phyloP scores from a whole-genome alignment of 805 yeast species.

The Suhomyces sp. region DNA sequence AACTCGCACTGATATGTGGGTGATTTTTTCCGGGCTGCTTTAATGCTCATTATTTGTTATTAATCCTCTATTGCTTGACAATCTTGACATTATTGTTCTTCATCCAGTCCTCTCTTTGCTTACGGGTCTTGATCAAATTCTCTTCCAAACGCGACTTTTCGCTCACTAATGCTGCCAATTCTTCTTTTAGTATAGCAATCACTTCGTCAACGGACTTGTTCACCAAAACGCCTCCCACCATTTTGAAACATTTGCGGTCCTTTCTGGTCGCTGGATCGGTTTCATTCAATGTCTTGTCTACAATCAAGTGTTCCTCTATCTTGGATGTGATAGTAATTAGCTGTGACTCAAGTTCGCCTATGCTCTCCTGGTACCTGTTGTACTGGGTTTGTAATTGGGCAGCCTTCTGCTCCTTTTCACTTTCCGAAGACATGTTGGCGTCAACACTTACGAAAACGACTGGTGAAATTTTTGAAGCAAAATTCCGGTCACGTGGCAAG shows the following conservation, averaged over 20 bases:
- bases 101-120: constrained; percentile 41
- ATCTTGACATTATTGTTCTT: constrained; percentile 41
- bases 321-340: constrained; percentile 34
- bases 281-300: constrained; percentile 38
- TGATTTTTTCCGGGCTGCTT: too few species aligned
- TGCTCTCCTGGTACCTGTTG: constrained; percentile 37
- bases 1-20: too few species aligned
- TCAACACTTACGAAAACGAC: neutral
- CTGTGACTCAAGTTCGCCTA: constrained; percentile 38
- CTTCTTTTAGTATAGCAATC: constrained; percentile 55
- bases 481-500: neutral
- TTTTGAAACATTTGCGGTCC: constrained; percentile 79
- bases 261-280: constrained; percentile 32
- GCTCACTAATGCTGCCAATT: constrained; percentile 31
- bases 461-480: neutral
- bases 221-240: constrained; percentile 91
- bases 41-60: neutral
- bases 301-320: constrained; percentile 39
- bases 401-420: constrained; percentile 29
- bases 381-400: constrained; percentile 41
- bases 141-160: constrained; percentile 25
- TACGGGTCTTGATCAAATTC: constrained; percentile 23
- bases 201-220: constrained; percentile 82
- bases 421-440: constrained; percentile 6
- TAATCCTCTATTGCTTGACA: constrained; percentile 21